A percentile compares a stretch with the other conserved stretches of the same genome.
Evolutionary conservation across 192 early-diverging fungal genomes (phyloP).

Genomic region (Helicostylum pulchrum): DNA sequence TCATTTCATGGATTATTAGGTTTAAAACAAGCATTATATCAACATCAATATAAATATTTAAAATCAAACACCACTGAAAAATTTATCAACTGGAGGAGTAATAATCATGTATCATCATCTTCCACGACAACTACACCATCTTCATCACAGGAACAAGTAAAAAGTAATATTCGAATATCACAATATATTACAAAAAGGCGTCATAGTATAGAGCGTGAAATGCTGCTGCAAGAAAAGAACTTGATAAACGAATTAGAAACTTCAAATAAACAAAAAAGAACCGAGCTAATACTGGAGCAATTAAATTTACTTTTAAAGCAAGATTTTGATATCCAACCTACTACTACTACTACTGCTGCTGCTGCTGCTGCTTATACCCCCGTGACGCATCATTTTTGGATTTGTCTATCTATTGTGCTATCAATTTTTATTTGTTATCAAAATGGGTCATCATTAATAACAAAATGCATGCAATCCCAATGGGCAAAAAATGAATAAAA

Average conservation of each 20-base stretch:
- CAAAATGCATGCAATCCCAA: too few species aligned
- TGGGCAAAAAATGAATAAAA: too few species aligned
- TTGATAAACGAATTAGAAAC: conserved; percentile 12
- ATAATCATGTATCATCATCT: background rate
- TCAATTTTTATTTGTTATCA: too few species aligned
- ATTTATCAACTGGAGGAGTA: background rate
- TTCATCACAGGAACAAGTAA: conserved; percentile 5
- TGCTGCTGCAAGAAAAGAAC: conserved; percentile 17
- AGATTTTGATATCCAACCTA: background rate
- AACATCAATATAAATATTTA: conserved; percentile 2
- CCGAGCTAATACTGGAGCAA: conserved; percentile 14
- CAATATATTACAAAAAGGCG: conserved; percentile 26
- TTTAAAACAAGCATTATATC: conserved; percentile 1
- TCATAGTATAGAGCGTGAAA: conserved; percentile 27
- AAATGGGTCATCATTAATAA: too few species aligned
- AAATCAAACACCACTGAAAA: background rate
- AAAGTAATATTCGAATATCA: conserved; percentile 13
- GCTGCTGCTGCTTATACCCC: too few species aligned
- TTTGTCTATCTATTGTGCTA: too few species aligned
- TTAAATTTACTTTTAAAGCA: conserved; percentile 2
- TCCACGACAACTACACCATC: background rate
- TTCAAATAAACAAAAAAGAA: conserved; percentile 2
- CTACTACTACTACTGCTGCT: too few species aligned
- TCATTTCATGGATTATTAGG: background rate
- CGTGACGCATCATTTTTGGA: too few species aligned